Conservation (phyloP, 768 basidiomycete species). For the Mycena epipterygia region DNA sequence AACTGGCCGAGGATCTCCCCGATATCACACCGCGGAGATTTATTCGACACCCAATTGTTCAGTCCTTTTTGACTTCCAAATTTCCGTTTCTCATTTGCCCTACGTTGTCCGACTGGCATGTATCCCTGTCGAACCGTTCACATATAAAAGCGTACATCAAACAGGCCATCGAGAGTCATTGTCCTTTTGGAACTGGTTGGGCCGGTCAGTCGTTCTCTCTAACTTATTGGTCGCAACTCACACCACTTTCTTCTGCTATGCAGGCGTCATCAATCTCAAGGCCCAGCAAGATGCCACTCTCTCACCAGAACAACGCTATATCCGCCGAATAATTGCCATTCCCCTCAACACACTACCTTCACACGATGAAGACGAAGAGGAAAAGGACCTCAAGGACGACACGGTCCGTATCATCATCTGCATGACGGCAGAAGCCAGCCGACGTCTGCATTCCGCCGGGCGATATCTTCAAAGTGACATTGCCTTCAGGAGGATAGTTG, state of each 20-base stretch:
- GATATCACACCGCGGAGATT: constrained; percentile 36
- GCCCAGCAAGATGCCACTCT: too few relatives aligned
- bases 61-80: constrained; percentile 12
- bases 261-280: too few relatives aligned
- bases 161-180: not conserved
- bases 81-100: constrained; percentile 26
- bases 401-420: constrained; percentile 40
- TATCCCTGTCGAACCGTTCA: constrained; percentile 34
- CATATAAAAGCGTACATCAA: constrained; percentile 37
- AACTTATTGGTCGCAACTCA: too few relatives aligned
- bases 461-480: constrained; percentile 45
- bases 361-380: not conserved
- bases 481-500: constrained; percentile 37
- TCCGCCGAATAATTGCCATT: too few relatives aligned
- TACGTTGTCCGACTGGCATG: constrained; percentile 34
- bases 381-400: not conserved
- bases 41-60: constrained; percentile 27
- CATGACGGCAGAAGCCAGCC: constrained; percentile 39
- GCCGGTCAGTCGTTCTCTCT: constrained; percentile 9
- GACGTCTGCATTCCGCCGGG: constrained; percentile 21
- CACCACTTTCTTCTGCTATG: too few relatives aligned
- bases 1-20: constrained; percentile 29
- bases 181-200: constrained; percentile 35
- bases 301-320: too few relatives aligned
- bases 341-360: too few relatives aligned